These are phyloP conservation scores for Monilinia laxa DNA, from an alignment of 2,329 filamentous ascomycete species.

Conservation along the genomic window DNA sequence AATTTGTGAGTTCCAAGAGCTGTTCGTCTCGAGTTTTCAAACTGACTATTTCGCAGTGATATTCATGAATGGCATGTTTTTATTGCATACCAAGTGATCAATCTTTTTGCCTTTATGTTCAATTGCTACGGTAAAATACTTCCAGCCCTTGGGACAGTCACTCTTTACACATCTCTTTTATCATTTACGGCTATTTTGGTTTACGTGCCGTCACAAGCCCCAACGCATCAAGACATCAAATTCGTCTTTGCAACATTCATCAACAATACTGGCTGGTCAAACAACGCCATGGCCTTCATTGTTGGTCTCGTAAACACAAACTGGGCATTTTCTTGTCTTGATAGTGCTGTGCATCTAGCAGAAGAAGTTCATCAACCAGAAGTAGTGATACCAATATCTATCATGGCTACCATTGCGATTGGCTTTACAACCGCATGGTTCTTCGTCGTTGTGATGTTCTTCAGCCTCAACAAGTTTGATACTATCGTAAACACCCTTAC, in stretches of 20 bases:
- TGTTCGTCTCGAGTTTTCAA: background rate
- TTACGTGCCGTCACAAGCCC: slow-evolving; percentile 17
- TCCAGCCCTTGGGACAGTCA: slow-evolving; percentile 17
- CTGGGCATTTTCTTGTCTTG: slow-evolving; percentile 23
- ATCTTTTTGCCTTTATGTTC: slow-evolving; percentile 20
- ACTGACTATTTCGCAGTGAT: background rate
- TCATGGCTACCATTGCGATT: slow-evolving; percentile 21
- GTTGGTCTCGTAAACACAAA: slow-evolving; percentile 23
- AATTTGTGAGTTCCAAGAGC: slow-evolving; percentile 8
- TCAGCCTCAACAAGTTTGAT: slow-evolving; percentile 23
- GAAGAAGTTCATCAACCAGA: slow-evolving; percentile 23
- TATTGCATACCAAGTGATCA: slow-evolving; percentile 19
- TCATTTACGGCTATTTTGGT: slow-evolving; percentile 17
- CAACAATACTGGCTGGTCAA: slow-evolving; percentile 25
- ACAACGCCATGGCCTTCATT: slow-evolving; percentile 22
- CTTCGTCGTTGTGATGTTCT: slow-evolving; percentile 22
- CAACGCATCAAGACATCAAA: slow-evolving; percentile 19
- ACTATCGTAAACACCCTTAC: slow-evolving; percentile 14
- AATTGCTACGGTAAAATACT: slow-evolving; percentile 19
- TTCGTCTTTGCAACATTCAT: slow-evolving; percentile 26
- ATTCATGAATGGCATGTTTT: slow-evolving; percentile 20
- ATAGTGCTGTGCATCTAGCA: slow-evolving; percentile 21
- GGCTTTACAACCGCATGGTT: slow-evolving; percentile 20
- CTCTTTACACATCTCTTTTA: slow-evolving; percentile 20
- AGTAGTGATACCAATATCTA: slow-evolving; percentile 19